Percentiles rank a stretch among this genome's conserved stretches.
These are phyloP conservation scores for Botrytis paeoniae DNA, from an alignment of 2,329 filamentous ascomycete genomes.

Conservation along the genomic window DNA sequence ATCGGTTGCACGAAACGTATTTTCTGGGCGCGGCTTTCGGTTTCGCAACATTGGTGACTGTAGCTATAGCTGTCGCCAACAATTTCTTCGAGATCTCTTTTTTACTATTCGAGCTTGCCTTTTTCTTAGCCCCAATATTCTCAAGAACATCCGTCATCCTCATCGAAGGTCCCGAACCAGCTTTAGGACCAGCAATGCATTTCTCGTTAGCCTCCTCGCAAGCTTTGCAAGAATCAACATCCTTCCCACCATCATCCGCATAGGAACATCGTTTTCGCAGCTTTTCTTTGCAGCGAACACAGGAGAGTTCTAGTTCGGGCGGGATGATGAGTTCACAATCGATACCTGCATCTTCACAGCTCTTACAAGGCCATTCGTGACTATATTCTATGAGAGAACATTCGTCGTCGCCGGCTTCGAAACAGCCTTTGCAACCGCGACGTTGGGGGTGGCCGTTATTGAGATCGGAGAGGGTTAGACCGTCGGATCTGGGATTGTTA, in stretches of 20 bases:
- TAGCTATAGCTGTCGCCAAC: background rate
- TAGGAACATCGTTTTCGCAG: conserved; percentile 26
- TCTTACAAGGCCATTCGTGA: conserved; percentile 30
- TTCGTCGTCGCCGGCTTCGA: conserved; percentile 27
- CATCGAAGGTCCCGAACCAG: background rate
- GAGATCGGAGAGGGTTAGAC: conserved; percentile 26
- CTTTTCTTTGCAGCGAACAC: conserved; percentile 29
- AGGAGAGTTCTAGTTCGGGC: conserved; percentile 27
- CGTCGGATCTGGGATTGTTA: conserved; percentile 28
- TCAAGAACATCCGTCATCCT: background rate
- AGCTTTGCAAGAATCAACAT: conserved; percentile 24
- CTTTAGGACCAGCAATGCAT: conserved; percentile 27
- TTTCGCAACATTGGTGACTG: background rate
- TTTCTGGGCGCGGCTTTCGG: conserved; percentile 3
- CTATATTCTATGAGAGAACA: conserved; percentile 31
- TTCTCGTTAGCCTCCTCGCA: conserved; percentile 24
- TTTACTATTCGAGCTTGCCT: background rate
- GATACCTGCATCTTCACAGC: conserved; percentile 28
- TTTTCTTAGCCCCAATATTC: background rate
- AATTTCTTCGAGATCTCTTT: background rate
- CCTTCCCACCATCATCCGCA: conserved; percentile 25
- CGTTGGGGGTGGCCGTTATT: conserved; percentile 29
- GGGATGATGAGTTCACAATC: conserved; percentile 28
- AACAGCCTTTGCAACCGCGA: conserved; percentile 34
- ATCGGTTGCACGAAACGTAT: conserved; percentile 28